Percentiles rank a stretch among this genome's conserved stretches.
Conservation (phyloP, 2,329 filamentous ascomycete genomes). For the Fusarium coicis region DNA sequence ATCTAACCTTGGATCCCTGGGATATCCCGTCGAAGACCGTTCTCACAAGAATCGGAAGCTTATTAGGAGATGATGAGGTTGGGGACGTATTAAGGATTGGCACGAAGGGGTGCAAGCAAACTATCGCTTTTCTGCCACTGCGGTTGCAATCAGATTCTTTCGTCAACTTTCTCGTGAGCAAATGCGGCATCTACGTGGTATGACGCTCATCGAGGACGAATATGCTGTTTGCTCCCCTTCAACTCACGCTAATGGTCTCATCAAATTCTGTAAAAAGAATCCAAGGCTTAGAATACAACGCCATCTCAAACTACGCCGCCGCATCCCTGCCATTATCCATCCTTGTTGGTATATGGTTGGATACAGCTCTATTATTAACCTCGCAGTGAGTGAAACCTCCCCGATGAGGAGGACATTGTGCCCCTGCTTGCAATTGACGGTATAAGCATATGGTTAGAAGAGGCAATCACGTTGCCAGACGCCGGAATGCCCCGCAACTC, state of each 20-base stretch:
- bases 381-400: neutral
- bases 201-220: neutral
- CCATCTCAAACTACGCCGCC: neutral
- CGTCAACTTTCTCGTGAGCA: neutral
- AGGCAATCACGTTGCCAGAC: neutral
- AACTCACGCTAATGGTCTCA: neutral
- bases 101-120: neutral
- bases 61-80: fast-evolving
- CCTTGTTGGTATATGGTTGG: no score
- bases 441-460: neutral
- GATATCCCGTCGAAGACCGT: neutral
- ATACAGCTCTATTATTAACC: neutral
- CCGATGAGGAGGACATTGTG: neutral
- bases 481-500: neutral
- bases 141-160: slow-evolving; percentile 5
- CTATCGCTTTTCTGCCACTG: slow-evolving; percentile 5
- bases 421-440: neutral
- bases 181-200: neutral
- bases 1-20: neutral
- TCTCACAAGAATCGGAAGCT: fast-evolving
- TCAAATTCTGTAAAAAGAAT: neutral
- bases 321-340: no score
- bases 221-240: neutral
- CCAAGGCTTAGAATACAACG: neutral
- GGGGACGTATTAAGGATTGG: neutral